Evolutionary conservation across 306 rosid species (phyloP), one percentile per base, ranked within the genome.

Genomic region (Oxytropis ochrocephala): DNA sequence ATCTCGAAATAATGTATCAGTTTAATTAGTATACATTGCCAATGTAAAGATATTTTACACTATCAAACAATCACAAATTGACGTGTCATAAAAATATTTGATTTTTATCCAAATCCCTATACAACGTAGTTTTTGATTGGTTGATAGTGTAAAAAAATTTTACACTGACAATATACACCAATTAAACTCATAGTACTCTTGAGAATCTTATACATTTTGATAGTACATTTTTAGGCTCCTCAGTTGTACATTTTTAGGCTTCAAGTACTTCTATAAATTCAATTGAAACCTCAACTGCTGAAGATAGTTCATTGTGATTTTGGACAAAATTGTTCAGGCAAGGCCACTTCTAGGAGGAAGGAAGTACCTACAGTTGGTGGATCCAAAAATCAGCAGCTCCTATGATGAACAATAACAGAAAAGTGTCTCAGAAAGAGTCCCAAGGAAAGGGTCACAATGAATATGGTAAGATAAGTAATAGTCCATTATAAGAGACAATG

Each of bases 371-470:
- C 54, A 59, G 66, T 75, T 82, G 80, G 51, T 78, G 47, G 78
- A 82, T 67, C 80, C 78, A 43, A 61, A 70, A 70, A 55, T 78
- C 48, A 39, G 61, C 49, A 60, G 78, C 66, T 66, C 73, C 42
- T 78, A 29, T 24, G 76, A 78, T 65, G 80, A 78, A 65, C 65
- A 70, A 53, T 78, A 46, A 39, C 42, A 10, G 81, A 75, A 72
- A 52, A 66, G 42, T 82, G 86, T 24, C 73, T 82, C 17, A 70
- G 55, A 75, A 82, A 70, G 76, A 82, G 78, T 71, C 81, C 80
- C 11, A 53, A 65, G 41, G 76, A 78, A 30, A 78, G 83, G 21
- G 44, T 78, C 11, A 70, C 78, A 21, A 78, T 82, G 83, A 48
- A 78, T 53, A 69, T 74, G 86, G 81, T 82, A 78, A 78, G 81